These are phyloP conservation scores for Fusarium setosum DNA, from an alignment of 2,329 filamentous ascomycete genomes.

Conservation along the genomic window DNA sequence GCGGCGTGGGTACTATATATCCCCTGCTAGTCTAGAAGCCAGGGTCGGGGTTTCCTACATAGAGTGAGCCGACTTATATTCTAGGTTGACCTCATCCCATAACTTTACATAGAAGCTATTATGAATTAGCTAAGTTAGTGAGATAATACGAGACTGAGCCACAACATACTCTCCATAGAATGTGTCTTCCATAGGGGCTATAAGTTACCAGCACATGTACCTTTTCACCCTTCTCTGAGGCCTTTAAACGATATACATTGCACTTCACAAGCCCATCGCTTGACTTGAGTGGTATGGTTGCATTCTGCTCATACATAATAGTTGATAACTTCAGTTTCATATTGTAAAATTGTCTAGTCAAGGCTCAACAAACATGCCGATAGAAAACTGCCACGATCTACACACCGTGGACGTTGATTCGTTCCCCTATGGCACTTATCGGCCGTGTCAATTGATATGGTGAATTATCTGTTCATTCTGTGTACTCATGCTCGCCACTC, in stretches of 20 bases:
- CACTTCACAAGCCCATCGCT: background rate
- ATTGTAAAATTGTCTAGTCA: too few relatives aligned
- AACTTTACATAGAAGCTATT: background rate
- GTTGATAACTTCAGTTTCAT: too few relatives aligned
- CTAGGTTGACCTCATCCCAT: background rate
- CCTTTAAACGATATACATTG: background rate
- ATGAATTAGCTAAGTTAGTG: background rate
- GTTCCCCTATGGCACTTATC: background rate
- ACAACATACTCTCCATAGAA: background rate
- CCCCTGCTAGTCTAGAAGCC: conserved; percentile 8
- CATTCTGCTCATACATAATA: conserved; percentile 2
- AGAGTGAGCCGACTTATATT: conserved; percentile 8
- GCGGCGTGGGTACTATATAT: background rate
- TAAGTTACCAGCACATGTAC: background rate
- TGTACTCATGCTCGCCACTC: background rate
- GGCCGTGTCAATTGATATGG: background rate
- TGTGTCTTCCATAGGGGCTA: background rate
- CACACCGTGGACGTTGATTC: background rate
- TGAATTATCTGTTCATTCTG: background rate
- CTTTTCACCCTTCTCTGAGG: background rate
- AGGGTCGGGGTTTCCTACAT: conserved; percentile 11
- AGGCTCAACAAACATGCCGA: too few relatives aligned
- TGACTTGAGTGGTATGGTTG: background rate
- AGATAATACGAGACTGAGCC: background rate
- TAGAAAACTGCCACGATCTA: too few relatives aligned